Base-by-base conservation (phyloP, 805 yeast species). In the Candida insectorum region DNA sequence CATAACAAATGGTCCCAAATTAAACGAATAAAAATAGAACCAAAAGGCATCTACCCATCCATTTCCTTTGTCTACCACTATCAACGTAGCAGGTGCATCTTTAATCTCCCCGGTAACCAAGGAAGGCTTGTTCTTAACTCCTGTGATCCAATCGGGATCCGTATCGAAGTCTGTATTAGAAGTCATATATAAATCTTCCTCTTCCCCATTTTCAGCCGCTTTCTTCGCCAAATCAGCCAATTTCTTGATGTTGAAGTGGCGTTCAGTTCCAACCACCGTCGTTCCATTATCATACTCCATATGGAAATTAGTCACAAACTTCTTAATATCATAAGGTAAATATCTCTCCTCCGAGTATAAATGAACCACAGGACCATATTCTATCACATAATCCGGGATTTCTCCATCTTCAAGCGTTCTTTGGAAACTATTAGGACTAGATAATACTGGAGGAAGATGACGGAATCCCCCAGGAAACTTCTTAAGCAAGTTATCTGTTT, bases 41-140 rank as follows among this genome's bases (percentile, higher is more conserved):
- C 97, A 91, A 54, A 76, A 91, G 0, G 97, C 86, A 55, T 91
- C 98, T 0, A 89, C 84, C 86, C 93, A 81, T 3, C 95, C 96
- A 46, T 87, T 83, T 2, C 96, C 96, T 54, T 88, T 89, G 51
- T 91, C 97, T 0, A 85, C 89, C 1, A 86, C 89, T 16, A 91
- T 71, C 19, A 89, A 57, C 0, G 81, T 71, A 0, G 94, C 89
- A 0, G 96, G 95, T 0, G 94, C 96, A 43, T 79, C 61, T 33
- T 66, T 63, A 16, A 86, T 79, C 34, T 71, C 72, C 0, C 96
- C 97, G 18, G 79, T 77, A 34, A 77, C 71, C 26, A 81, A 60
- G 31, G 76, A 77, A 2, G 97, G 97, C 34, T 69, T 65, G 48
- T 82, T 82, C 15, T 63, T 52, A 16, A 47, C 48, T 0, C 96